Evolutionary conservation across 2,329 filamentous ascomycete species (phyloP).

Genomic region (Apiospora marii): DNA sequence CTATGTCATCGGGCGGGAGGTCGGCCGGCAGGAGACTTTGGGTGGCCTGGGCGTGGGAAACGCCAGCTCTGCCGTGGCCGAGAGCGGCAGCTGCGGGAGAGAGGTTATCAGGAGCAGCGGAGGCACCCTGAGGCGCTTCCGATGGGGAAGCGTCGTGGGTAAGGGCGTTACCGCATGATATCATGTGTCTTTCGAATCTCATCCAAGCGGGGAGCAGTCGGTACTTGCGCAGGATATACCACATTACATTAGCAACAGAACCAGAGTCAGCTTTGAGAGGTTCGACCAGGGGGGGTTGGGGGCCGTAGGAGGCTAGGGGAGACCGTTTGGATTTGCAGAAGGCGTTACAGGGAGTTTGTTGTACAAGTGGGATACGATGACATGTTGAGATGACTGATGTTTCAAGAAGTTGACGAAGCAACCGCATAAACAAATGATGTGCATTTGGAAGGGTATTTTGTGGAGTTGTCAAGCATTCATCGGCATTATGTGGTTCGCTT

Average conservation of each 20-base stretch:
- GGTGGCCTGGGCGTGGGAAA: conserved; percentile 52
- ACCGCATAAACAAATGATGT: conserved; percentile 9
- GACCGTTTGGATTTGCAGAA: not conserved
- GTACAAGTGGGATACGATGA: conserved; percentile 1
- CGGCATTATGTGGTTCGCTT: not conserved
- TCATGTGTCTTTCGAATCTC: not conserved
- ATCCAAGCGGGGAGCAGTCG: not conserved
- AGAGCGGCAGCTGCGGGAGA: conserved; percentile 57
- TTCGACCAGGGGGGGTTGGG: not conserved
- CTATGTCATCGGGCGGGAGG: conserved; percentile 72
- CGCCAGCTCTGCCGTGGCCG: conserved; percentile 47
- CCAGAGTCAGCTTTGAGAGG: not conserved
- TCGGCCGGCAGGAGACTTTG: conserved; percentile 67
- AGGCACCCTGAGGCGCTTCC: conserved; percentile 60
- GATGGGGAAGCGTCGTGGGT: conserved; percentile 60
- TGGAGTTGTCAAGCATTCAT: not conserved
- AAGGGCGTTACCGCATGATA: conserved; percentile 33
- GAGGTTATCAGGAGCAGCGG: conserved; percentile 62
- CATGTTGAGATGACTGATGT: conserved; percentile 21
- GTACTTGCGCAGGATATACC: conserved; percentile 7
- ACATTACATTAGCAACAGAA: not conserved
- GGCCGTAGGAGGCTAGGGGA: not conserved
- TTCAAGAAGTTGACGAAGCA: not conserved
- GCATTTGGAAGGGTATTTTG: not conserved
- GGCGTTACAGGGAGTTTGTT: not conserved